Conservation (phyloP, 495 filamentous ascomycete species). For the Neurospora sp. region DNA sequence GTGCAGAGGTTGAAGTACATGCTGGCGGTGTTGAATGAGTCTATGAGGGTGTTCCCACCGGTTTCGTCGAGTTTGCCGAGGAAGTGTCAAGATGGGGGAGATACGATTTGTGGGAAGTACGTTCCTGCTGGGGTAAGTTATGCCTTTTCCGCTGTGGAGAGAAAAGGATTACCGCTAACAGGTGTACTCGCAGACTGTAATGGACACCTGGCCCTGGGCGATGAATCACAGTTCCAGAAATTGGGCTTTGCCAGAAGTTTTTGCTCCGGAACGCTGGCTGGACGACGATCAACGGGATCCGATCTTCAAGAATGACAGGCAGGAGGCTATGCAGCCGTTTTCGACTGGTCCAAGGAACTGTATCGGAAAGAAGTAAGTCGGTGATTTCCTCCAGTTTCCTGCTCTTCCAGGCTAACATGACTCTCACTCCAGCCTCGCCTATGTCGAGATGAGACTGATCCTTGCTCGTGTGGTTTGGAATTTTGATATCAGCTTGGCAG, state of each 20-base stretch:
- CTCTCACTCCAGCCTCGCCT: constrained; percentile 7
- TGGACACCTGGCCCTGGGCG: constrained; percentile 28
- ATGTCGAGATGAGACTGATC: constrained; percentile 37
- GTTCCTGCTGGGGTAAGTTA: constrained; percentile 29
- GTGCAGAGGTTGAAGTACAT: constrained; percentile 41
- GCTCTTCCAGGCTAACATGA: no score
- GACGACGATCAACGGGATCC: constrained; percentile 21
- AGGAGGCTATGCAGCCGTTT: constrained; percentile 33
- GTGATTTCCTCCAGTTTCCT: no score
- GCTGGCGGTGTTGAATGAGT: constrained; percentile 46
- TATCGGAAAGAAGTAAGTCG: constrained; percentile 33
- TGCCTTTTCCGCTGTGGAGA: no score
- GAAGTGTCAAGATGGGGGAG: constrained; percentile 32
- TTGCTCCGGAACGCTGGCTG: constrained; percentile 42
- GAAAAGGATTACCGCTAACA: no score
- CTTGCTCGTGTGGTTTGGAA: constrained; percentile 40
- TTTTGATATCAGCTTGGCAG: constrained; percentile 37
- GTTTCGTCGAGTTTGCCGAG: constrained; percentile 35
- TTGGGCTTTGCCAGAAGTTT: constrained; percentile 38
- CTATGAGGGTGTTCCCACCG: constrained; percentile 47
- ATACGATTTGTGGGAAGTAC: constrained; percentile 32
- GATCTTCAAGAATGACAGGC: constrained; percentile 33
- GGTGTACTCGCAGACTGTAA: no score
- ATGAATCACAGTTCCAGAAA: constrained; percentile 31
- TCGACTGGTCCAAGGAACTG: constrained; percentile 40